Base-by-base conservation (phyloP, 371 early-diverging fungal genomes). In the Nematocida ausubeli region DNA sequence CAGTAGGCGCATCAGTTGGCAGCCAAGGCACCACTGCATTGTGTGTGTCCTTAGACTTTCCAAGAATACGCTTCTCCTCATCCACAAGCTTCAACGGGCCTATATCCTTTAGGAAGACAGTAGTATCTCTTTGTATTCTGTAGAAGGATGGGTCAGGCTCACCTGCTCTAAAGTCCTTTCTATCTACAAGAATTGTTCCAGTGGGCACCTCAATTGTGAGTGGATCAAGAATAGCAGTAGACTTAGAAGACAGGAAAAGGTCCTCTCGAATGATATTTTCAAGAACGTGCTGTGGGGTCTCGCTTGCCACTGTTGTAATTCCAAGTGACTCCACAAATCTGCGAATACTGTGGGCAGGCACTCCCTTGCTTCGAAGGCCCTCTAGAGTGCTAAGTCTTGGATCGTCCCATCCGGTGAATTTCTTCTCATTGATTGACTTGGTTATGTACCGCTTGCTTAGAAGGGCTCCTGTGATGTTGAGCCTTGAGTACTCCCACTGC, bases 401-500 rank as follows among this genome's bases (percentile, higher is more conserved):
- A 83, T 99, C 99, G 86, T 98, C 98, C 91, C 95, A 95, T 28
- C 92, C 93, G 62, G 82, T 84, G 22, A 98, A 92, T 69, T 89
- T 84, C 9, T 89, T 88, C 55, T 90, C 89, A 39, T 89, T 89
- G 63, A 94, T 92, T 81, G 98, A 87, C 89, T 92, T 89, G 66
- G 89, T 89, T 51, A 99, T 88, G 89, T 95, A 97, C 79, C 99
- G 91, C 89, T 99, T 99, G 79, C 94, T 94, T 84, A 95, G 88
- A 81, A 99, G 89, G 19, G 96, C 93, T 85, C 93, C 92, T 58
- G 94, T 91, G 65, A 99, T 89, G 83, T 91, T 94, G 67, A 99
- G 87, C 75, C 99, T 90, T 49, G 94, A 94, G 83, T 92, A 98
- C 86, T 99, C 99, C 97, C 97, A 99, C 88, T 98, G 98, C 34